A percentile compares a stretch with the other conserved stretches of the same genome.
phyloP scores from a whole-genome alignment of 768 basidiomycete genomes.

The Lanmaoa rubissima region DNA sequence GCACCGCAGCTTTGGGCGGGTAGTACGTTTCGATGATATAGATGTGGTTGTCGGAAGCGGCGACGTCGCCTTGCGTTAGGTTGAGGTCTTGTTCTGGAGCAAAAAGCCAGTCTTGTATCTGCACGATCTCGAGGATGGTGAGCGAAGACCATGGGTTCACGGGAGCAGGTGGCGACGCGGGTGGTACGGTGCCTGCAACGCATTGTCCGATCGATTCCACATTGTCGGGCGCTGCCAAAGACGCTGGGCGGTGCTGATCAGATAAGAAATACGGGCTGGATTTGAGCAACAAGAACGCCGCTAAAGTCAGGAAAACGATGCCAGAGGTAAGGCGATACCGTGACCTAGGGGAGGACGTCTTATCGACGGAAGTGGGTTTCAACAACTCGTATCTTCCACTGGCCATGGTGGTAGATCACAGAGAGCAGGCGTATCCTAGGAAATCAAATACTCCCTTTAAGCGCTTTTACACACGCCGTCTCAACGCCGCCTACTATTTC shows the following conservation, averaged over 20 bases:
- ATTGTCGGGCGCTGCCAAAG: neutral
- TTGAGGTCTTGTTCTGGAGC: slow-evolving; percentile 44
- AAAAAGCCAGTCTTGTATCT: slow-evolving; percentile 47
- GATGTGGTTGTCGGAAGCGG: slow-evolving; percentile 48
- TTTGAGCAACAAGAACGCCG: slow-evolving; percentile 12
- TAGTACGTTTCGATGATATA: slow-evolving; percentile 49
- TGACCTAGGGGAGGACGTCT: slow-evolving; percentile 1
- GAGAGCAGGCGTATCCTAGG: neutral
- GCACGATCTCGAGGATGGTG: slow-evolving; percentile 40
- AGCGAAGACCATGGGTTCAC: slow-evolving; percentile 55
- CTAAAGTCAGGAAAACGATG: slow-evolving; percentile 13
- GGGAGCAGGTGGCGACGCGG: slow-evolving; percentile 41
- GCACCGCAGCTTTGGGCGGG: slow-evolving; percentile 47
- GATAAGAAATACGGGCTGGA: slow-evolving; percentile 1
- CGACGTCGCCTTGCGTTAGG: slow-evolving; percentile 38
- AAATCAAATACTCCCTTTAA: neutral
- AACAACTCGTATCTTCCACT: slow-evolving; percentile 17
- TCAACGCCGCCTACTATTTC: neutral
- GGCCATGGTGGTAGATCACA: slow-evolving; percentile 14
- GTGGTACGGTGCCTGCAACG: slow-evolving; percentile 26
- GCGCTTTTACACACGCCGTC: neutral
- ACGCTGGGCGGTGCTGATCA: neutral
- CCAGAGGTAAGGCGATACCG: slow-evolving; percentile 13
- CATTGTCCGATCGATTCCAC: slow-evolving; percentile 34
- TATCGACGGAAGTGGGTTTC: slow-evolving; percentile 6